Evolutionary conservation across 257 asterid species (phyloP), one percentile per base, ranked within the genome.

Genomic region (Jasminum sambac): DNA sequence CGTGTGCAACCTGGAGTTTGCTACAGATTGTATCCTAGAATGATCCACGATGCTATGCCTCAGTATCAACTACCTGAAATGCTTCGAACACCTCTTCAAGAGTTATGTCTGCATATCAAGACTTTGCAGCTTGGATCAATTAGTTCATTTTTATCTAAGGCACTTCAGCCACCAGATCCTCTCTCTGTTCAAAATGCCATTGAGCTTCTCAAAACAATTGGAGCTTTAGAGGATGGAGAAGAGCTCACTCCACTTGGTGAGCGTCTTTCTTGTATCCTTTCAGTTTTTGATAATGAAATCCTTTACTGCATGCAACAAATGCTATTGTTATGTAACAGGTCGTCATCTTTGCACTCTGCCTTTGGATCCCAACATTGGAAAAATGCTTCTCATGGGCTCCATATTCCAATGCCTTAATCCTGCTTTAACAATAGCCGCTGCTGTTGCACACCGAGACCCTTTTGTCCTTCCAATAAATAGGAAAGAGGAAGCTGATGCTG

Each of bases 301-400:
- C 10, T 36, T 67, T 12, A 40, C 67, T 66, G 71, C 12, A 70
- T 64, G 48, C 24, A 50, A 62, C 64, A 42, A 7, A 46, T 52
- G 57, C 46, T 40, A 40, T 63, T 36, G 23, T 55, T 77, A 59
- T 52, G 66, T 78, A 42, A 76, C 85, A 93, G 98, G 99, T 34
- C 84, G 85, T 8, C 99, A 91, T 78, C 92, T 94, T 59, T 81
- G 95, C 87, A 89, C 91, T 58, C 84, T 94, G 82, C 99, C 97
- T 9, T 75, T 94, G 87, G 97, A 94, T 84, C 99, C 99, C 64
- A 91, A 88, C 83, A 91, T 94, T 71, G 99, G 99, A 67, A 94
- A 94, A 82, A 94, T 94, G 99, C 97, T 94, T 81, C 96, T 94
- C 63, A 91, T 91, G 99, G 99, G 99, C 46, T 86, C 97, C 76